These are phyloP conservation scores for Juglanconis sp. DNA, from an alignment of 2,329 filamentous ascomycete genomes.

Conservation along the genomic window DNA sequence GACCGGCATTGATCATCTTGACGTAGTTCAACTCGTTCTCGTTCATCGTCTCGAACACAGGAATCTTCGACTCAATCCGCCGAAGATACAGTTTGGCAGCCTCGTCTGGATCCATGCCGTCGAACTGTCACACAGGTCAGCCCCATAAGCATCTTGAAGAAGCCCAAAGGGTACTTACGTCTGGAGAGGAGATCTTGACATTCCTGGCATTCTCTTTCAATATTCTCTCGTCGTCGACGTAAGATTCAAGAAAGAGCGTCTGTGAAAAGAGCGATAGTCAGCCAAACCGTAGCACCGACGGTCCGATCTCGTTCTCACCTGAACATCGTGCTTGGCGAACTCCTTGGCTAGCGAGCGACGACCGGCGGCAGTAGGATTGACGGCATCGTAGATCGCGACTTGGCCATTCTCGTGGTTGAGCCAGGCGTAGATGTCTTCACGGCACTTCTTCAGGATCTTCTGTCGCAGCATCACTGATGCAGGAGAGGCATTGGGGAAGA, in stretches of 20 bases:
- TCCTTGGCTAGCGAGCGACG: conserved; percentile 86
- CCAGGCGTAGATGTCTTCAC: conserved; percentile 95
- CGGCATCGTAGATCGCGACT: conserved; percentile 97
- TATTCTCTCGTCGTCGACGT: conserved; percentile 87
- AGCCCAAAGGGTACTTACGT: conserved; percentile 52
- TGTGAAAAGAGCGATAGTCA: conserved; percentile 34
- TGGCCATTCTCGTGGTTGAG: conserved; percentile 96
- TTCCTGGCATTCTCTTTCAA: conserved; percentile 95
- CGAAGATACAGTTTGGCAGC: conserved; percentile 88
- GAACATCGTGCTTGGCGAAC: conserved; percentile 95
- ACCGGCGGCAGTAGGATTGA: conserved; percentile 83
- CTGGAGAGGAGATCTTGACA: conserved; percentile 96
- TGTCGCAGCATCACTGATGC: conserved; percentile 90
- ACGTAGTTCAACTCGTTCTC: conserved; percentile 94
- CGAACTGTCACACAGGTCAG: conserved; percentile 56
- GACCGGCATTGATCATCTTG: conserved; percentile 98
- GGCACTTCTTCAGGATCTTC: conserved; percentile 95
- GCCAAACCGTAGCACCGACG: not conserved
- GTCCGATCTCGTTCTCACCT: conserved; percentile 46
- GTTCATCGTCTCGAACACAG: conserved; percentile 94
- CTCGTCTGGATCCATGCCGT: conserved; percentile 86
- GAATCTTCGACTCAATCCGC: conserved; percentile 88
- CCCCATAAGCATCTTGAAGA: not conserved
- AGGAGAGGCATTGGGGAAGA: conserved; percentile 91
- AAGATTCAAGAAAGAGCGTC: conserved; percentile 96